These are phyloP conservation scores for Fusarium papillatum DNA, from an alignment of 2,329 filamentous ascomycete species.

Conservation along the genomic window DNA sequence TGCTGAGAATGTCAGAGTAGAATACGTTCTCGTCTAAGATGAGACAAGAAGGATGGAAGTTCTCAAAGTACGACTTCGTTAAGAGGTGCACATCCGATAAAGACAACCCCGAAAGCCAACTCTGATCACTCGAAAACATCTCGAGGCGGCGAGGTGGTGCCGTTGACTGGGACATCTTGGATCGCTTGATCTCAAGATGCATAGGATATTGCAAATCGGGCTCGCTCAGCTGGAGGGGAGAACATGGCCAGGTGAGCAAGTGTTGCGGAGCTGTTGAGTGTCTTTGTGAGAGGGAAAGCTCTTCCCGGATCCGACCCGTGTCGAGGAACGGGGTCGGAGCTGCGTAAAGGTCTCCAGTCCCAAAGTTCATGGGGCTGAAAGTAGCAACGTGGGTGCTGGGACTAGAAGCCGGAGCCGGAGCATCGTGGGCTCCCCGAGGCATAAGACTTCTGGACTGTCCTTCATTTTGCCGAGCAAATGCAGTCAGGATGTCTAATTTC, in stretches of 20 bases:
- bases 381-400: not conserved
- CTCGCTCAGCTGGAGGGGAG: slow-evolving; percentile 12
- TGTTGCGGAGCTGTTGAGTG: slow-evolving; percentile 29
- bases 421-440: not conserved
- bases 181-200: slow-evolving; percentile 22
- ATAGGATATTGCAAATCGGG: slow-evolving; percentile 24
- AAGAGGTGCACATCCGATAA: slow-evolving; percentile 18
- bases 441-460: not conserved
- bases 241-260: slow-evolving; percentile 29
- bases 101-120: slow-evolving; percentile 27
- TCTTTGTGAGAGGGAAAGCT: slow-evolving; percentile 19
- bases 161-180: slow-evolving; percentile 7
- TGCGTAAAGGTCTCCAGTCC: not conserved
- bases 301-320: slow-evolving; percentile 9
- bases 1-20: slow-evolving; percentile 7
- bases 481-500: slow-evolving; percentile 17
- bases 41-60: slow-evolving; percentile 27
- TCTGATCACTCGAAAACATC: not conserved
- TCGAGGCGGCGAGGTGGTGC: not conserved
- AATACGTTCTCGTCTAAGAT: slow-evolving; percentile 23
- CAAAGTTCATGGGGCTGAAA: slow-evolving; percentile 13
- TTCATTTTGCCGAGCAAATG: not conserved
- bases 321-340: not conserved
- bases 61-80: slow-evolving; percentile 21
- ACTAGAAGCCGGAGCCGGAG: not conserved